phyloP scores from a whole-genome alignment of 306 rosid genomes.

The Prunus padus region DNA sequence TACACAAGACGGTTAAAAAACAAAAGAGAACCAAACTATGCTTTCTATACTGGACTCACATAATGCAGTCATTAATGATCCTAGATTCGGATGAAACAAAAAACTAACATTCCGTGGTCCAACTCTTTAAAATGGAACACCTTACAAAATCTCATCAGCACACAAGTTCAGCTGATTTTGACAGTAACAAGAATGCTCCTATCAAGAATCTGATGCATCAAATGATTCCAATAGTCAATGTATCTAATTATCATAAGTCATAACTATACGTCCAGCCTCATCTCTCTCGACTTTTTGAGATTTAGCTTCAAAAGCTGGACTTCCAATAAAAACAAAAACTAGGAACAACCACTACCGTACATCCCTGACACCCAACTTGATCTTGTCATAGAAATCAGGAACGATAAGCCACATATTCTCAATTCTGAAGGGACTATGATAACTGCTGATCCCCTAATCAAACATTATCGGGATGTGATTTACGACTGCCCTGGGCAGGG shows the following conservation, averaged over 20 bases:
- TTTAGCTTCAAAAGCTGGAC: neutral
- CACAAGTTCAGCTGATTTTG: neutral
- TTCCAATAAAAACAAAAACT: neutral
- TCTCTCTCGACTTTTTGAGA: neutral
- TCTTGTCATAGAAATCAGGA: neutral
- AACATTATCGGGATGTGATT: neutral
- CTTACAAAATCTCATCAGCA: neutral
- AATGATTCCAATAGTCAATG: neutral
- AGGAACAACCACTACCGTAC: neutral
- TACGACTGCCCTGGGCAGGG: neutral
- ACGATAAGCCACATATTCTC: neutral
- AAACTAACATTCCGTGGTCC: neutral
- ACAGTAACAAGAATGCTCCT: neutral
- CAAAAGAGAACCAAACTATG: neutral
- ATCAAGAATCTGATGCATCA: neutral
- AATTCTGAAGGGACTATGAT: neutral
- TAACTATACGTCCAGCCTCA: neutral
- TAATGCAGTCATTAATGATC: neutral
- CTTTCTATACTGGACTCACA: neutral
- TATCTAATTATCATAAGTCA: neutral
- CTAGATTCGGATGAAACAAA: neutral
- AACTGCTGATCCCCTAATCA: neutral
- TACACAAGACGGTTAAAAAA: neutral
- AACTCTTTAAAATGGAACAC: constrained; percentile 5
- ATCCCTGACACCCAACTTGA: neutral